Evolutionary conservation across 192 early-diverging fungal species (phyloP).

Genomic region (Mortierella claussenii): DNA sequence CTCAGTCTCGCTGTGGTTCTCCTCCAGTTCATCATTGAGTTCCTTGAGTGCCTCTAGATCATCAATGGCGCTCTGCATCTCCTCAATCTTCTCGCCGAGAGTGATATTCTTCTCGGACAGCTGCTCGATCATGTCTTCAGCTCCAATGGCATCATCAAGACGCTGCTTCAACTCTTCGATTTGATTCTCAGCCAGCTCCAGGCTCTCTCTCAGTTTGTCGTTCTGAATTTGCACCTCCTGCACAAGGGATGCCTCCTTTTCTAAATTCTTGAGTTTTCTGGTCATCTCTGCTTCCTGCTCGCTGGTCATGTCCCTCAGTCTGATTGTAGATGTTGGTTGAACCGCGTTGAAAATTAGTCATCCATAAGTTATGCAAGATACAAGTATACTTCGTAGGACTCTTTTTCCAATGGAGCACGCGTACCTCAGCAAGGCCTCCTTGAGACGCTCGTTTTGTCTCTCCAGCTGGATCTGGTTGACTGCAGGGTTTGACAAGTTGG

Average conservation of each 20-base stretch:
- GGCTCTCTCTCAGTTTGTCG: conserved; percentile 63
- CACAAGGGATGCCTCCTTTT: conserved; percentile 72
- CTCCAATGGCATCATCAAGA: conserved; percentile 83
- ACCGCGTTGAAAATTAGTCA: background rate
- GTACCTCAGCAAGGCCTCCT: conserved; percentile 85
- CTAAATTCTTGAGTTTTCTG: conserved; percentile 71
- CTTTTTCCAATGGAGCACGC: too few relatives aligned
- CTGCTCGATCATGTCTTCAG: conserved; percentile 86
- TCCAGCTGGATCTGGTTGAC: conserved; percentile 76
- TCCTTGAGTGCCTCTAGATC: conserved; percentile 92
- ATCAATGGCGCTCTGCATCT: conserved; percentile 79
- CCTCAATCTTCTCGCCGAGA: conserved; percentile 81
- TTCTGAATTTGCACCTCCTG: conserved; percentile 68
- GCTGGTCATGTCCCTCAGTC: conserved; percentile 81
- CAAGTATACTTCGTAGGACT: too few relatives aligned
- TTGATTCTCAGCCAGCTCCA: conserved; percentile 72
- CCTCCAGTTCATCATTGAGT: conserved; percentile 93
- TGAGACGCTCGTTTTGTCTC: conserved; percentile 87
- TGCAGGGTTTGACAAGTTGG: conserved; percentile 52
- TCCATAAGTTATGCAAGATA: too few relatives aligned
- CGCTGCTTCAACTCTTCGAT: conserved; percentile 86
- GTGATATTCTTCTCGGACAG: conserved; percentile 87
- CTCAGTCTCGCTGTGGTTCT: conserved; percentile 90
- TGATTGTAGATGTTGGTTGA: conserved; percentile 12
- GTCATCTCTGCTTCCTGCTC: conserved; percentile 76